Conservation (phyloP, 1,284 basidiomycete species). For the Thecaphora frezii region DNA sequence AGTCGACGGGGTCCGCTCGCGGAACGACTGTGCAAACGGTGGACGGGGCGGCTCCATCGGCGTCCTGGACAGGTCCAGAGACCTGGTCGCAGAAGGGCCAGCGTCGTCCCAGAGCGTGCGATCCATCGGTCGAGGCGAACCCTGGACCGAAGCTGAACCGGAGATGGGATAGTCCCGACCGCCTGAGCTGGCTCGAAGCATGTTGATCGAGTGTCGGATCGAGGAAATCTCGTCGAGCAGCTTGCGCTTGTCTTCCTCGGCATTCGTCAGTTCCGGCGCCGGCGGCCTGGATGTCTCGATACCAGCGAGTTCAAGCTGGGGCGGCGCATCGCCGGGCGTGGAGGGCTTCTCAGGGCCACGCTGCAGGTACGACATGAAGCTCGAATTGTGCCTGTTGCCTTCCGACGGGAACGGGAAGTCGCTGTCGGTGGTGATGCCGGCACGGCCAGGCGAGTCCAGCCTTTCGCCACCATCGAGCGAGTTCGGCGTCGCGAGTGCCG, state of each 20-base stretch:
- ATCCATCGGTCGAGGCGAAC: not conserved
- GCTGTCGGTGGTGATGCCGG: not conserved
- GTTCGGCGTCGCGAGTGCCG: not conserved
- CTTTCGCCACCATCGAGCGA: not conserved
- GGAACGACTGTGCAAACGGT: not conserved
- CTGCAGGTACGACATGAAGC: not conserved
- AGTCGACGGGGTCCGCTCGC: not conserved
- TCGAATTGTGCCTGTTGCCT: not conserved
- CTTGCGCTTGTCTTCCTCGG: not conserved
- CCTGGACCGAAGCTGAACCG: not conserved
- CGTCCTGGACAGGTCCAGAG: not conserved
- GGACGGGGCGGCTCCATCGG: not conserved
- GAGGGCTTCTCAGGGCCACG: not conserved
- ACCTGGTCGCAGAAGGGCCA: not conserved
- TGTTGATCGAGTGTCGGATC: constrained; percentile 3
- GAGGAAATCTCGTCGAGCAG: constrained; percentile 2
- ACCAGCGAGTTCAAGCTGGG: not conserved
- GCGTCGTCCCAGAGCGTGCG: not conserved
- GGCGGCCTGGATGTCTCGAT: not conserved
- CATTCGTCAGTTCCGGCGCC: too few species aligned
- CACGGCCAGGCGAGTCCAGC: not conserved
- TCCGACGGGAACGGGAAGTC: not conserved
- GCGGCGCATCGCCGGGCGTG: not conserved
- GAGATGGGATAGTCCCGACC: not conserved
- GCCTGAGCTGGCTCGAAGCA: not conserved